Evolutionary conservation across 2,329 filamentous ascomycete genomes (phyloP).

Genomic region (Aspergillus sp.): DNA sequence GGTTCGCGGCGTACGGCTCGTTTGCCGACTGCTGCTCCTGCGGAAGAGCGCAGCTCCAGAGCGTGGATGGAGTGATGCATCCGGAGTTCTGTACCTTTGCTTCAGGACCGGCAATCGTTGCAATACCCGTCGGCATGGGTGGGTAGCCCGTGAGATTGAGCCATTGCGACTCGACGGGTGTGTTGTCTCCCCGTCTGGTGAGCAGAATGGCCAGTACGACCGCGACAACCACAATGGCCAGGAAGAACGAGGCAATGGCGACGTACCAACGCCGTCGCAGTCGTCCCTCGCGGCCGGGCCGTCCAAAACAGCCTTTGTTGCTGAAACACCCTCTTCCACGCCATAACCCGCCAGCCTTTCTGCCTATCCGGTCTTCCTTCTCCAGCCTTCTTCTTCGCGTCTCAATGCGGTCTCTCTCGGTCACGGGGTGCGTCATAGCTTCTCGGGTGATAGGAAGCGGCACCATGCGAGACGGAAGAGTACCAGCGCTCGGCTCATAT

Average conservation of each 20-base stretch:
- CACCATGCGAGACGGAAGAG: constrained; percentile 26
- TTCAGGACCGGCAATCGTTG: constrained; percentile 73
- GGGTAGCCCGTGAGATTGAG: constrained; percentile 84
- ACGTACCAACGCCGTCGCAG: constrained; percentile 62
- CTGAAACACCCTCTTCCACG: constrained; percentile 64
- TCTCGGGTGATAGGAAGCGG: constrained; percentile 23
- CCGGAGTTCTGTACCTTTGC: constrained; percentile 62
- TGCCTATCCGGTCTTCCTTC: constrained; percentile 63
- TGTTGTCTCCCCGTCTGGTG: constrained; percentile 44
- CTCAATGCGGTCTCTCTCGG: constrained; percentile 43
- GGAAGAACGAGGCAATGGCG: constrained; percentile 50
- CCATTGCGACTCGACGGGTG: constrained; percentile 59
- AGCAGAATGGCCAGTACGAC: constrained; percentile 60
- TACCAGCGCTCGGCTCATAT: constrained; percentile 24
- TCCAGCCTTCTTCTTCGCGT: constrained; percentile 58
- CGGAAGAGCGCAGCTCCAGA: constrained; percentile 86
- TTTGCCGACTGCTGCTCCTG: constrained; percentile 70
- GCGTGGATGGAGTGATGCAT: constrained; percentile 69
- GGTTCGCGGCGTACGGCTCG: constrained; percentile 61
- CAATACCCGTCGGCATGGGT: constrained; percentile 78
- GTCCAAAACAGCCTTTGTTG: constrained; percentile 64
- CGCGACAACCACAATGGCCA: constrained; percentile 57
- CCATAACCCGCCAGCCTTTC: constrained; percentile 62
- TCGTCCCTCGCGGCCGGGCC: constrained; percentile 62
- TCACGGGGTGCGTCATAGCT: constrained; percentile 21